A percentile compares a stretch with the other conserved stretches of the same genome.
These are phyloP conservation scores for Pichia exigua DNA, from an alignment of 805 yeast genomes.

Conservation along the genomic window DNA sequence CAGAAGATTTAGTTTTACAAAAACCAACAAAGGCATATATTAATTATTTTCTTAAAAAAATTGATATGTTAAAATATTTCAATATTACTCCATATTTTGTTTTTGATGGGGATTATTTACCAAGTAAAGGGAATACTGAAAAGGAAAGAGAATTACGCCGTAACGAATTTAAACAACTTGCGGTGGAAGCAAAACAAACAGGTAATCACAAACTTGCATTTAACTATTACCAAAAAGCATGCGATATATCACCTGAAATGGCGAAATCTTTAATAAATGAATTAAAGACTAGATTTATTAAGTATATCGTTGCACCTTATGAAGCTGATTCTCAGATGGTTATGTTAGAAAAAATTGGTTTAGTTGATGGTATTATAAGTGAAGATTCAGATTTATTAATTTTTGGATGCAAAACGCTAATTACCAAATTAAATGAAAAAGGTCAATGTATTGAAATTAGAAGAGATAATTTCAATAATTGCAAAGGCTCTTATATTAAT, in stretches of 20 bases:
- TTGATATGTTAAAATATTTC: slow-evolving; percentile 56
- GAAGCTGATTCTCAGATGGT: slow-evolving; percentile 99
- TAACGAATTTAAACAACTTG: slow-evolving; percentile 48
- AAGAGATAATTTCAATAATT: slow-evolving; percentile 40
- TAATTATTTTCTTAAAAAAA: slow-evolving; percentile 57
- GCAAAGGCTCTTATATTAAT: slow-evolving; percentile 34
- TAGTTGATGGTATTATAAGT: slow-evolving; percentile 78
- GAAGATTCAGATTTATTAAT: slow-evolving; percentile 91
- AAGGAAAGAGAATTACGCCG: slow-evolving; percentile 51
- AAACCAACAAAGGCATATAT: slow-evolving; percentile 66
- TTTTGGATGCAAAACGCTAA: slow-evolving; percentile 70
- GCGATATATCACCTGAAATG: slow-evolving; percentile 85
- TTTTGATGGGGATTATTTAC: slow-evolving; percentile 86
- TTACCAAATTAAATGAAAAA: slow-evolving; percentile 73
- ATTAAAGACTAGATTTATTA: slow-evolving; percentile 48
- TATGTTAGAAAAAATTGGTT: slow-evolving; percentile 63
- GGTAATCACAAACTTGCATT: slow-evolving; percentile 59
- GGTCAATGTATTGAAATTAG: slow-evolving; percentile 64
- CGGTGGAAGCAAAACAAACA: slow-evolving; percentile 38
- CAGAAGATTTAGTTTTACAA: slow-evolving; percentile 69
- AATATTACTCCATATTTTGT: slow-evolving; percentile 81
- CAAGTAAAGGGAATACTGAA: slow-evolving; percentile 72
- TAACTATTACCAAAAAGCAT: slow-evolving; percentile 66
- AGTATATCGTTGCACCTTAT: slow-evolving; percentile 89
- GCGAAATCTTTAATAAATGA: slow-evolving; percentile 77